phyloP scores from a whole-genome alignment of 78 protist species.

The Bodo saltans region DNA sequence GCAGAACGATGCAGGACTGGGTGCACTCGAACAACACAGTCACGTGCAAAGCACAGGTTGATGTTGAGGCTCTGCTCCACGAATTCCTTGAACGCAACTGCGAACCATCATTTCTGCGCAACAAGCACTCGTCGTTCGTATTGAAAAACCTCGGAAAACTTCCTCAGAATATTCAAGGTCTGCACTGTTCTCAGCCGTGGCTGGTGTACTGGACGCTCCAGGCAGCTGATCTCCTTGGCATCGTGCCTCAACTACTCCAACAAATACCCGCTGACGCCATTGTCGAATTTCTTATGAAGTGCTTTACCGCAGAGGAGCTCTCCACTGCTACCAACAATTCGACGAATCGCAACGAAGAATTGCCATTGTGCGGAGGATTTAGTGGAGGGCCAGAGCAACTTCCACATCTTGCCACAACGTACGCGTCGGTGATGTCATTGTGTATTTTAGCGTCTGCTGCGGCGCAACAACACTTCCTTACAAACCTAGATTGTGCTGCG shows the following conservation, averaged over 20 bases:
- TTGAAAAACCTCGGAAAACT: too few relatives aligned
- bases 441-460: slow-evolving; percentile 47
- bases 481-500: slow-evolving; percentile 47
- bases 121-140: too few relatives aligned
- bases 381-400: slow-evolving; percentile 70
- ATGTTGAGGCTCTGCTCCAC: too few relatives aligned
- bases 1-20: too few relatives aligned
- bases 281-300: slow-evolving; percentile 8
- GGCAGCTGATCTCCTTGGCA: slow-evolving; percentile 74
- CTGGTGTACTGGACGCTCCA: slow-evolving; percentile 82
- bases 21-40: too few relatives aligned
- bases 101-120: too few relatives aligned
- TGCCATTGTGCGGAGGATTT: too few relatives aligned
- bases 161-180: too few relatives aligned
- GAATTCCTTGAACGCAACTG: too few relatives aligned
- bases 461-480: too few relatives aligned
- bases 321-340: not conserved
- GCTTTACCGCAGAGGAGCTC: not conserved
- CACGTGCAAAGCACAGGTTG: too few relatives aligned
- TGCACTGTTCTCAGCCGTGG: slow-evolving; percentile 79
- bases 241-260: not conserved
- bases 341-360: slow-evolving; percentile 6
- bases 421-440: slow-evolving; percentile 82
- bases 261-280: not conserved
- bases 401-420: slow-evolving; percentile 94